These are phyloP conservation scores for Saccharomyces pastorianus DNA, from an alignment of 1,139 yeast species.

Conservation along the genomic window DNA sequence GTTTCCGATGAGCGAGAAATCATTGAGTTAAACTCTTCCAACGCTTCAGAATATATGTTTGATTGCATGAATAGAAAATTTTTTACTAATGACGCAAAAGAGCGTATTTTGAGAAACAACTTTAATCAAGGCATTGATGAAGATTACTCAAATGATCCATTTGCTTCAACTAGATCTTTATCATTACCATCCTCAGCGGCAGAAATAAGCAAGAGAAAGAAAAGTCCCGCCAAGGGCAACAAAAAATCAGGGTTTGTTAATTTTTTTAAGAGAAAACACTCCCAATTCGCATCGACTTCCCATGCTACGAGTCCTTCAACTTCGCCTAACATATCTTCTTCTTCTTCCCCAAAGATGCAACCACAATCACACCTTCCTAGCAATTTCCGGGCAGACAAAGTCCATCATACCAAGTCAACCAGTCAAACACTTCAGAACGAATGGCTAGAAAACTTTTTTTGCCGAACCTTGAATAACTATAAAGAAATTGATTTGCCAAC, in stretches of 20 bases:
- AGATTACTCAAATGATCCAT: conserved; percentile 1
- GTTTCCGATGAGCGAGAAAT: conserved; percentile 14
- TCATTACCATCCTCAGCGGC: not conserved
- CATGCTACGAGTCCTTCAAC: not conserved
- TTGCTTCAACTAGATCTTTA: not conserved
- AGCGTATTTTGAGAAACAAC: not conserved
- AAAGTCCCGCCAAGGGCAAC: conserved; percentile 3
- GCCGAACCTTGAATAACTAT: conserved; percentile 16
- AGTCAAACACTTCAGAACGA: conserved; percentile 4
- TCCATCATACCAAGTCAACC: not conserved
- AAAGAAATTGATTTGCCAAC: conserved; percentile 16
- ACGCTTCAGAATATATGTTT: conserved; percentile 12
- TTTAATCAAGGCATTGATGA: conserved; percentile 4
- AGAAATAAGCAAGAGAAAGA: conserved; percentile 3
- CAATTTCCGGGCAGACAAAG: not conserved
- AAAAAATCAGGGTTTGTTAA: conserved; percentile 15
- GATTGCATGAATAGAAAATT: conserved; percentile 22
- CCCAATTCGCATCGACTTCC: not conserved
- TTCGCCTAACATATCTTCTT: not conserved
- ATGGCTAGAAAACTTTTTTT: conserved; percentile 19
- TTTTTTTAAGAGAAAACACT: conserved; percentile 16
- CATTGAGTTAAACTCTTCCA: conserved; percentile 9
- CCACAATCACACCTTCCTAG: not conserved
- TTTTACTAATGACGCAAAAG: conserved; percentile 5
- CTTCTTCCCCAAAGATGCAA: not conserved